Base-by-base conservation (phyloP, 2,329 filamentous ascomycete species). In the Aspergillus texensis region DNA sequence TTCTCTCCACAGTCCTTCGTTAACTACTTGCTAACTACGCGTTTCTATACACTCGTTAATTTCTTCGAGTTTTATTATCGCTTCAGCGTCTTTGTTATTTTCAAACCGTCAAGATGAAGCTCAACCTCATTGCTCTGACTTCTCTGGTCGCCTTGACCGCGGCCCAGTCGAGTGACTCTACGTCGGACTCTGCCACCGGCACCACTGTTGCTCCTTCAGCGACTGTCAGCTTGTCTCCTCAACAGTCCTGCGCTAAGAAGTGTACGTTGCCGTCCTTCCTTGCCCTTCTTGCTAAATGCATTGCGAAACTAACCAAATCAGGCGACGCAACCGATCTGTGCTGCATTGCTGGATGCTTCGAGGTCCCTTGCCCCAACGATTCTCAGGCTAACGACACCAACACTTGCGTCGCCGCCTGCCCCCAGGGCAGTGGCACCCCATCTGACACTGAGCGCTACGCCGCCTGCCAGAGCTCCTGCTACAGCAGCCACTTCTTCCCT, bases 351-450 rank as follows among this genome's bases (percentile, higher is more conserved):
- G 71, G 74, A 16, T 87, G 85, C 76, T 77, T 82, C 67, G 77
- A 81, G 43, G 80, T 82, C 45, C 84, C 85, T 36, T 84, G 82
- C 72, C 84, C 84, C 65, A 81, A 81, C 72, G 77, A 80, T n/a
- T 71, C 72, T 55, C 79, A 83, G 74, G 82, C 78, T 69, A 80
- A 84, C 69, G 78, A 80, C 62, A 86, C 83, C 72, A 84, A 78
- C 71, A 74, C 79, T 56, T 87, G 85, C 69, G 83, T 83, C 54
- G 78, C 78, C 53, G 77, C 80, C 59, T 87, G 85, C 73, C 80
- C 82, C 62, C 83, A 86, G 77, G 84, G 84, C 60, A 78, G 80
- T 66, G 84, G 84, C 52, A 78, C 80, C 34, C 72, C 79, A 3
- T 73, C 72, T 14, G 83, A 81, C 63, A 82, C 80, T 39, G 66